phyloP scores from a whole-genome alignment of 140 eudicot species.

The Flaveria floridana region DNA sequence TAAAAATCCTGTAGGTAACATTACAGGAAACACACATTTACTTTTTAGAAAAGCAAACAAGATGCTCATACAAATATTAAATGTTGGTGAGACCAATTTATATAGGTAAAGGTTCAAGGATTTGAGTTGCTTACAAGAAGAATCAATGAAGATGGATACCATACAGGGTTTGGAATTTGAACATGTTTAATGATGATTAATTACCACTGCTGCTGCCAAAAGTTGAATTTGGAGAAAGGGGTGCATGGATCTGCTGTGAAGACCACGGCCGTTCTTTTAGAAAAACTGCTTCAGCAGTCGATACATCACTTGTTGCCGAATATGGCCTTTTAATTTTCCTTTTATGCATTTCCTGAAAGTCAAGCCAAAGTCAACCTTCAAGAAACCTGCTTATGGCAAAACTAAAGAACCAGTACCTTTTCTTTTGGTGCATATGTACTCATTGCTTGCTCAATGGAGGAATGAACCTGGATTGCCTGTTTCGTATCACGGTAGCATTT shows the following conservation, averaged over 20 bases:
- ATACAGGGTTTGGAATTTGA: background rate
- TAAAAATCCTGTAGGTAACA: too few species aligned
- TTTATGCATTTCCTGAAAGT: slow-evolving; percentile 51
- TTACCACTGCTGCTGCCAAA: slow-evolving; percentile 50
- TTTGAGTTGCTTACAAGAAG: too few species aligned
- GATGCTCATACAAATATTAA: background rate
- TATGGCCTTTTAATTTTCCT: slow-evolving; percentile 83
- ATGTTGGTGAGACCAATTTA: background rate
- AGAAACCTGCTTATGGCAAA: slow-evolving; percentile 6
- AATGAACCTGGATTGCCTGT: slow-evolving; percentile 75
- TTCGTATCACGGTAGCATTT: slow-evolving; percentile 79
- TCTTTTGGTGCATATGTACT: slow-evolving; percentile 71
- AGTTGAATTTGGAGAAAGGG: slow-evolving; percentile 54
- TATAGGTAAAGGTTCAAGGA: background rate
- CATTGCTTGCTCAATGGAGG: slow-evolving; percentile 81
- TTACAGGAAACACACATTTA: background rate
- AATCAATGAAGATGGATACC: background rate
- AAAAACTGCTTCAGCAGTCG: slow-evolving; percentile 40
- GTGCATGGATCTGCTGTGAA: slow-evolving; percentile 61
- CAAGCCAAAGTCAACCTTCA: slow-evolving; percentile 20
- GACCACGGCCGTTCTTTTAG: slow-evolving; percentile 42
- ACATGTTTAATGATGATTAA: slow-evolving; percentile 20
- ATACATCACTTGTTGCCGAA: slow-evolving; percentile 48
- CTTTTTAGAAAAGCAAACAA: background rate
- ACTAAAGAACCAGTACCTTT: slow-evolving; percentile 44